Percentiles rank a stretch among this genome's conserved stretches.
Conservation (phyloP, 1,284 basidiomycete genomes). For the Psilocybe mexicana region DNA sequence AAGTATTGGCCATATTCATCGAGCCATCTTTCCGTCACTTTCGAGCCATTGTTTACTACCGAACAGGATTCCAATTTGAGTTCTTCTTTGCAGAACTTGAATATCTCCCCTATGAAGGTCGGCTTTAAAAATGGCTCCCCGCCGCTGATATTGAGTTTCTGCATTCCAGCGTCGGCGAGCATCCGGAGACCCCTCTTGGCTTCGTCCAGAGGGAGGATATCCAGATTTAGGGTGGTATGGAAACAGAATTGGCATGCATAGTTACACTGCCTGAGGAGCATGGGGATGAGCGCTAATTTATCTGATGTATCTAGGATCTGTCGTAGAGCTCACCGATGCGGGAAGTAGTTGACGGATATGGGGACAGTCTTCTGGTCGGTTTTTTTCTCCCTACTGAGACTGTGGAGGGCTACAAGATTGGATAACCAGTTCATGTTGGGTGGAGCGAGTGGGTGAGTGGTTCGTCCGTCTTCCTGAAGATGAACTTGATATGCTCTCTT, state of each 20-base stretch:
- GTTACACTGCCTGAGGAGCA: slow-evolving; percentile 30
- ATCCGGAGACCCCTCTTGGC: slow-evolving; percentile 38
- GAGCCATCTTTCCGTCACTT: slow-evolving; percentile 43
- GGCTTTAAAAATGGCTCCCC: slow-evolving; percentile 44
- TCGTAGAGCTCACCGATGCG: slow-evolving; percentile 12
- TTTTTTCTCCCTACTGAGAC: not conserved
- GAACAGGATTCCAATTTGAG: slow-evolving; percentile 39
- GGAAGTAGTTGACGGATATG: slow-evolving; percentile 23
- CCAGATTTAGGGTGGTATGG: slow-evolving; percentile 37
- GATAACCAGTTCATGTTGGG: slow-evolving; percentile 12
- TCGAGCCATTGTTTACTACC: slow-evolving; percentile 42
- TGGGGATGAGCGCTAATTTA: not conserved
- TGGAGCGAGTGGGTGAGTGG: not conserved
- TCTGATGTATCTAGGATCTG: not conserved
- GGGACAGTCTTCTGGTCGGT: slow-evolving; percentile 7
- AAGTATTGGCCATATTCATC: slow-evolving; percentile 39
- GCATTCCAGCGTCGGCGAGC: slow-evolving; percentile 39
- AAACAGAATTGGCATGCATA: slow-evolving; percentile 41
- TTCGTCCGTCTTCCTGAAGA: too few relatives aligned
- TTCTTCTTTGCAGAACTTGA: slow-evolving; percentile 43
- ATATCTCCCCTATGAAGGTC: slow-evolving; percentile 38
- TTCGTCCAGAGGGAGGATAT: slow-evolving; percentile 36
- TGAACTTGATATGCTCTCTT: not conserved
- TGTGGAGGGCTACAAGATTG: slow-evolving; percentile 11
- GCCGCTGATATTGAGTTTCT: slow-evolving; percentile 44